These are phyloP conservation scores for Solanum hybrid DNA, from an alignment of 305 asterid species.

Conservation along the genomic window DNA sequence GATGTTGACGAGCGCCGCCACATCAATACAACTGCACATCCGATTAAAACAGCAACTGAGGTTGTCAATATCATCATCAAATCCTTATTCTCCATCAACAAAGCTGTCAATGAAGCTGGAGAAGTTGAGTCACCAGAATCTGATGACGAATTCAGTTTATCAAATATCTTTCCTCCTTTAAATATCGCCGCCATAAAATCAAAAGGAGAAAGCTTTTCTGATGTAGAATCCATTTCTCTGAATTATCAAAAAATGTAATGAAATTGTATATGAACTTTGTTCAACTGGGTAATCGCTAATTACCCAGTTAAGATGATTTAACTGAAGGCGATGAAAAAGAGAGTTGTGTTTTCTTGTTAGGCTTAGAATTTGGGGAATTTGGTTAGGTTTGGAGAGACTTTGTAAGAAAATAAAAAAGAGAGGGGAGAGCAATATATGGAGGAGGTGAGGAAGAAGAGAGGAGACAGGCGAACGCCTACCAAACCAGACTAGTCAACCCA, in stretches of 20 bases:
- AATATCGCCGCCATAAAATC: constrained; percentile 78
- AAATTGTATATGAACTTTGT: constrained; percentile 5
- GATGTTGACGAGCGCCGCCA: constrained; percentile 35
- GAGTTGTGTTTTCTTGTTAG: neutral
- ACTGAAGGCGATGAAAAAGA: neutral
- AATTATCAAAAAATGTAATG: neutral
- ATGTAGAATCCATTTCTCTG: constrained; percentile 40
- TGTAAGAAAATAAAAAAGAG: constrained; percentile 2
- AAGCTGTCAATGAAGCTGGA: constrained; percentile 42
- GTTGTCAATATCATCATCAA: constrained; percentile 62
- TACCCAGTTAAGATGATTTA: constrained; percentile 1
- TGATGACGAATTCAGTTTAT: constrained; percentile 46
- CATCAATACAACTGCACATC: constrained; percentile 42
- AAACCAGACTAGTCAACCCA: constrained; percentile 45
- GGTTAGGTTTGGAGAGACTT: constrained; percentile 42
- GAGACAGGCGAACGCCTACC: constrained; percentile 26
- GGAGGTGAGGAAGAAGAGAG: neutral
- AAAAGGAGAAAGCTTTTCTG: constrained; percentile 68
- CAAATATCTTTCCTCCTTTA: constrained; percentile 41
- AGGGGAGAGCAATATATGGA: constrained; percentile 5
- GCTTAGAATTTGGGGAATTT: constrained; percentile 1
- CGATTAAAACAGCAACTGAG: constrained; percentile 62
- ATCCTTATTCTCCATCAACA: constrained; percentile 70
- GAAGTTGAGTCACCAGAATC: constrained; percentile 25
- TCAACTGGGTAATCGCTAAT: neutral